Conservation (phyloP, 2,329 filamentous ascomycete species). For the Drechslera avenae region DNA sequence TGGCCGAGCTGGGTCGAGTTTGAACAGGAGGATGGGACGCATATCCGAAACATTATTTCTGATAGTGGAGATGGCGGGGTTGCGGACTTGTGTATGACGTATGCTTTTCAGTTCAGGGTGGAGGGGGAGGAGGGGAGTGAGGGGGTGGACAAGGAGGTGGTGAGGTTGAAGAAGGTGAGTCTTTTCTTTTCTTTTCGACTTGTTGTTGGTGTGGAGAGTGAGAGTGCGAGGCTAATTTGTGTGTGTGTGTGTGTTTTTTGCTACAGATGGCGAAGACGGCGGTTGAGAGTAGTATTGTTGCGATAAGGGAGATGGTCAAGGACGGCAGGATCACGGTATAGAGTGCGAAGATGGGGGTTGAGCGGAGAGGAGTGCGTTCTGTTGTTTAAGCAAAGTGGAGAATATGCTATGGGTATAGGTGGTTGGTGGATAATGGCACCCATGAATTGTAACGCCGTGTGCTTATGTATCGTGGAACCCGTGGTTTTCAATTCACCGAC, state of each 20-base stretch:
- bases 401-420: too few relatives aligned
- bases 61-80: slow-evolving; percentile 44
- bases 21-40: slow-evolving; percentile 49
- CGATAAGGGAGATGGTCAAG: slow-evolving; percentile 51
- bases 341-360: background rate
- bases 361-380: too few relatives aligned
- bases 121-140: slow-evolving; percentile 43
- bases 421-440: too few relatives aligned
- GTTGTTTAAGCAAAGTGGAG: too few relatives aligned
- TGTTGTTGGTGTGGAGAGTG: background rate
- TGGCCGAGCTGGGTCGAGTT: slow-evolving; percentile 55
- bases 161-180: slow-evolving; percentile 34
- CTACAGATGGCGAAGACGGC: slow-evolving; percentile 51
- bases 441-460: too few relatives aligned
- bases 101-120: slow-evolving; percentile 52
- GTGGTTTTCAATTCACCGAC: too few relatives aligned
- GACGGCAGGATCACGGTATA: slow-evolving; percentile 42
- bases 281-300: slow-evolving; percentile 51
- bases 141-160: slow-evolving; percentile 37
- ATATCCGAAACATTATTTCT: slow-evolving; percentile 54
- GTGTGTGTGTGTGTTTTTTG: too few relatives aligned
- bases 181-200: background rate
- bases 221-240: slow-evolving; percentile 14
- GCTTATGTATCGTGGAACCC: too few relatives aligned
- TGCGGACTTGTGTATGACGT: slow-evolving; percentile 52